Percentiles rank a stretch among this genome's conserved stretches.
Evolutionary conservation across 192 early-diverging fungal genomes (phyloP).

Genomic region (Rhizoclosmatium globosum): DNA sequence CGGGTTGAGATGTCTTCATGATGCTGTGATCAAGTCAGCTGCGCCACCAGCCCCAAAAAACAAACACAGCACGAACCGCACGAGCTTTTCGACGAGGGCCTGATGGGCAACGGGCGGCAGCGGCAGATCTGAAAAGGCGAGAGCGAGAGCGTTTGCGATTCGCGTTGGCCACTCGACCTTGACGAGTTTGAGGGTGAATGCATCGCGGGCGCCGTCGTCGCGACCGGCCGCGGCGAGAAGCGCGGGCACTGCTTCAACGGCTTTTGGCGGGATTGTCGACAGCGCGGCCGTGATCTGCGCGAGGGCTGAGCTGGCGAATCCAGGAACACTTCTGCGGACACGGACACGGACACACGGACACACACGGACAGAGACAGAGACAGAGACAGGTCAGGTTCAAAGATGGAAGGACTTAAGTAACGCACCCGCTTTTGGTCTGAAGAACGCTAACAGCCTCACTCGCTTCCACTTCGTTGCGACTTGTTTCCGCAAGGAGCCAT

Average conservation of each 20-base stretch:
- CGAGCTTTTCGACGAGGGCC: background rate
- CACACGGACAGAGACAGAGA: background rate
- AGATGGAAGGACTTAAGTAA: background rate
- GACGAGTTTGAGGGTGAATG: background rate
- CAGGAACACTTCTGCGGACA: background rate
- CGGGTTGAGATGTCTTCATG: constrained; percentile 2
- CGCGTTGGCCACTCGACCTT: constrained; percentile 10
- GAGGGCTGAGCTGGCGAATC: background rate
- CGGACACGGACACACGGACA: too few relatives aligned
- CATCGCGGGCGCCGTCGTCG: background rate
- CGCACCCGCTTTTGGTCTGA: background rate
- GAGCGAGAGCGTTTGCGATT: background rate
- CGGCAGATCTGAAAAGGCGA: constrained; percentile 13
- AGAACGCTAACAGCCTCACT: background rate
- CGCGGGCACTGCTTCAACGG: background rate
- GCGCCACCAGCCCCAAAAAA: background rate
- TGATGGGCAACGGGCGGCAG: background rate
- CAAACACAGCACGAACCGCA: background rate
- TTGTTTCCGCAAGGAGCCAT: background rate
- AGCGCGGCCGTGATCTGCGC: background rate
- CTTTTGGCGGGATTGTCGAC: background rate
- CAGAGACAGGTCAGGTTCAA: background rate
- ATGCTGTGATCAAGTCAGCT: background rate
- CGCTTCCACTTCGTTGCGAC: background rate
- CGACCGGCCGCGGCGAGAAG: background rate